These are phyloP conservation scores for Aspergillus quadrilineatus DNA, from an alignment of 2,329 filamentous ascomycete genomes.

Conservation along the genomic window DNA sequence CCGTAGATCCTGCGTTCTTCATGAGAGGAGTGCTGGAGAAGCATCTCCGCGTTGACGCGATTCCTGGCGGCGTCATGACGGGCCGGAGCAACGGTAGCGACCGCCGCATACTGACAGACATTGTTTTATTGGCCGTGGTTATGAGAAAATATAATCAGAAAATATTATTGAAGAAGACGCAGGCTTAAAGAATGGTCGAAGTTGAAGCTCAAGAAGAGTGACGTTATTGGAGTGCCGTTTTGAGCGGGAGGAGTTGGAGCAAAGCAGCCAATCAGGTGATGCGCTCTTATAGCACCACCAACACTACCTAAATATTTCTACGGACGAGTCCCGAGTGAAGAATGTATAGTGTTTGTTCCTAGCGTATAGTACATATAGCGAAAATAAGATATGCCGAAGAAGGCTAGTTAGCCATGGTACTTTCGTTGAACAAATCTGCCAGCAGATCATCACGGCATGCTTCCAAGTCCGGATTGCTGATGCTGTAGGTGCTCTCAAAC, in stretches of 20 bases:
- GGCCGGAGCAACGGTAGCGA: conserved; percentile 22
- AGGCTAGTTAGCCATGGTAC: conserved; percentile 49
- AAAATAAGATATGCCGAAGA: background rate
- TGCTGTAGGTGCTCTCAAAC: conserved; percentile 89
- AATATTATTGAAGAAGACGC: conserved; percentile 2
- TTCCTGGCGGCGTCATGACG: conserved; percentile 18
- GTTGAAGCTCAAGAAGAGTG: conserved; percentile 17
- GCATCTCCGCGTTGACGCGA: conserved; percentile 25
- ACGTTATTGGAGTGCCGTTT: conserved; percentile 16
- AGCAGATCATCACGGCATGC: conserved; percentile 64
- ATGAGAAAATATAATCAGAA: background rate
- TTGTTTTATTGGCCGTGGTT: conserved; percentile 8
- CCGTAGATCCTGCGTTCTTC: conserved; percentile 38
- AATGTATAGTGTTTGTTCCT: background rate
- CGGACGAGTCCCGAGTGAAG: background rate
- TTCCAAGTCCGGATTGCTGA: conserved; percentile 67
- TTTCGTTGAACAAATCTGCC: conserved; percentile 77
- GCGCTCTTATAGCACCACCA: conserved; percentile 13
- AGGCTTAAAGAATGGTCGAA: background rate
- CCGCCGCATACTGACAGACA: conserved; percentile 16
- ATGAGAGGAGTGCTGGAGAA: conserved; percentile 41
- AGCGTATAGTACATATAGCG: background rate
- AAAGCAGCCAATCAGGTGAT: conserved; percentile 17
- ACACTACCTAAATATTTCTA: background rate
- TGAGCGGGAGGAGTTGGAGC: conserved; percentile 20